These are phyloP conservation scores for Rhododendron ferrugineum DNA, from an alignment of 148 eudicot genomes.

Conservation along the genomic window DNA sequence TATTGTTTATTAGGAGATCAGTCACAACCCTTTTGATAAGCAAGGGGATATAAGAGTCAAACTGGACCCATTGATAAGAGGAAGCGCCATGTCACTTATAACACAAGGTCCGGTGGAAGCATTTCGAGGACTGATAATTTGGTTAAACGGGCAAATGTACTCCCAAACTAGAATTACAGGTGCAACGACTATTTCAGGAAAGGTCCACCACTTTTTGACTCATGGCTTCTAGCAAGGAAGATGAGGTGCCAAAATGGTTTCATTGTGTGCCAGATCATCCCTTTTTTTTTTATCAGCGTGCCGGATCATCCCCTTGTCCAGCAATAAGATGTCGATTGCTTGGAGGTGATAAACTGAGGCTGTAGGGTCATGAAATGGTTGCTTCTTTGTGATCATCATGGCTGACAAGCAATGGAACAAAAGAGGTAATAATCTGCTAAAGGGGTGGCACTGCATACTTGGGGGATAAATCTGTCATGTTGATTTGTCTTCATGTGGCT, in stretches of 20 bases:
- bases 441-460: background rate
- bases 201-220: background rate
- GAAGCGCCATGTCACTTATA: background rate
- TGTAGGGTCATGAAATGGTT: background rate
- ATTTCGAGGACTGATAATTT: background rate
- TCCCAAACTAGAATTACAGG: background rate
- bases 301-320: background rate
- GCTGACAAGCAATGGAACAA: background rate
- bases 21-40: background rate
- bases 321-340: background rate
- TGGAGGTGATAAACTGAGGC: background rate
- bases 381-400: background rate
- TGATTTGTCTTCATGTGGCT: background rate
- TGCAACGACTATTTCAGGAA: background rate
- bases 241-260: background rate
- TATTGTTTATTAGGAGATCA: background rate
- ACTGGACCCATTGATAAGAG: background rate
- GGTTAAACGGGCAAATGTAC: background rate
- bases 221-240: background rate
- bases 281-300: too few species aligned
- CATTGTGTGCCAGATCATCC: background rate
- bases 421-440: background rate
- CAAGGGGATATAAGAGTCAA: background rate
- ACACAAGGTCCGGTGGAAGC: background rate
- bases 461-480: background rate